phyloP scores from a whole-genome alignment of 2,329 filamentous ascomycete species.

The Aspergillus aculeatus region DNA sequence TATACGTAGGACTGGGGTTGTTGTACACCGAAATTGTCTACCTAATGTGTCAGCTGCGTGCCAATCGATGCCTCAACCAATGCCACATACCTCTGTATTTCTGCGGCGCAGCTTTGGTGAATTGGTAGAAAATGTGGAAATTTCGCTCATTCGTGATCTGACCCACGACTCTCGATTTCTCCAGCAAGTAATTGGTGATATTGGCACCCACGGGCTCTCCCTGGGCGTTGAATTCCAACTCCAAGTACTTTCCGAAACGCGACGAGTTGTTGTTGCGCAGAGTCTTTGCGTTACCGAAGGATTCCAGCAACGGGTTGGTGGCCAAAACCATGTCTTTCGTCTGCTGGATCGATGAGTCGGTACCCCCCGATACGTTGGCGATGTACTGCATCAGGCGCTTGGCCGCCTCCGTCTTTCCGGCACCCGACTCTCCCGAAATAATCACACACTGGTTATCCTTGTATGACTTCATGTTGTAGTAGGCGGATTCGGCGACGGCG shows the following conservation, averaged over 20 bases:
- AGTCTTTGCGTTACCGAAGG: slow-evolving; percentile 97
- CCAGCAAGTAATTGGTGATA: slow-evolving; percentile 96
- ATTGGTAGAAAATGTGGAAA: slow-evolving; percentile 99
- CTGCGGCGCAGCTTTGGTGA: slow-evolving; percentile 88
- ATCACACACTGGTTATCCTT: slow-evolving; percentile 99
- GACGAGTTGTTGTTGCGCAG: slow-evolving; percentile 98
- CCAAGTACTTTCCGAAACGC: slow-evolving; percentile 95
- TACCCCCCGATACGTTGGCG: slow-evolving; percentile 88
- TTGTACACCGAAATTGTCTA: slow-evolving; percentile 82
- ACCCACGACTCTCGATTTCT: slow-evolving; percentile 91
- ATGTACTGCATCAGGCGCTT: slow-evolving; percentile 99
- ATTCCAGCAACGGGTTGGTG: slow-evolving; percentile 94
- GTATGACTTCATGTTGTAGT: slow-evolving; percentile 99
- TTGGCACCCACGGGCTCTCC: slow-evolving; percentile 94
- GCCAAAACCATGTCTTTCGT: slow-evolving; percentile 99
- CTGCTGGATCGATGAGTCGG: slow-evolving; percentile 82
- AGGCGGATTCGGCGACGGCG: slow-evolving; percentile 90
- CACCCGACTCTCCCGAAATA: slow-evolving; percentile 96
- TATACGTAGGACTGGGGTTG: slow-evolving; percentile 91
- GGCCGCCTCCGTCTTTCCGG: slow-evolving; percentile 96
- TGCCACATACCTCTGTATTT: slow-evolving; percentile 63
- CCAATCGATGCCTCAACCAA: background rate
- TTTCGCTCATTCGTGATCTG: slow-evolving; percentile 95
- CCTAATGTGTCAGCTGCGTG: slow-evolving; percentile 9
- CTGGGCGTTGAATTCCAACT: slow-evolving; percentile 89